phyloP scores from a whole-genome alignment of 176 grass and related monocot genomes.

The Bromus sterilis region DNA sequence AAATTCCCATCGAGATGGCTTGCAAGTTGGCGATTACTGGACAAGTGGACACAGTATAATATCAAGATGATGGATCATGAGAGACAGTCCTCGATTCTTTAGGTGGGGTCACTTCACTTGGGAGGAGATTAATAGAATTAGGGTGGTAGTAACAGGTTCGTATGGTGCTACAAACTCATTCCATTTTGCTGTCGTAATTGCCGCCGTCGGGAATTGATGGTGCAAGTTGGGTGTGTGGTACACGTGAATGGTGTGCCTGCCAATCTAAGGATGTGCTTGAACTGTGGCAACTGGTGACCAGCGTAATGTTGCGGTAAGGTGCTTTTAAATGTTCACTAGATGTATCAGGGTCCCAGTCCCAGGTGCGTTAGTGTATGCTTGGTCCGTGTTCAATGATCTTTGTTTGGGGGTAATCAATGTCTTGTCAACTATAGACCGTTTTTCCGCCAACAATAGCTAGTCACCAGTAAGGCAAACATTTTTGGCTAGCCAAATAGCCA shows the following conservation, averaged over 20 bases:
- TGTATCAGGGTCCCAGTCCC: not conserved
- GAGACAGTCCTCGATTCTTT: conserved; percentile 1
- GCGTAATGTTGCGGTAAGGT: not conserved
- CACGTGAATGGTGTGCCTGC: not conserved
- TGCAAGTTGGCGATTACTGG: conserved; percentile 11
- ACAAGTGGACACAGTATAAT: conserved; percentile 14
- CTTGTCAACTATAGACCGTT: not conserved
- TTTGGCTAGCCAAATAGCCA: no score
- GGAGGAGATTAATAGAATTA: conserved; percentile 23
- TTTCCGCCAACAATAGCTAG: not conserved
- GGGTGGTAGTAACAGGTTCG: conserved; percentile 12
- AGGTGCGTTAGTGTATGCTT: not conserved
- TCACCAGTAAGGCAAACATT: not conserved
- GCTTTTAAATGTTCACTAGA: not conserved
- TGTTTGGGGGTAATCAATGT: not conserved
- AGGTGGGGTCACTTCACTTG: not conserved
- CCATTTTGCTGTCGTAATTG: conserved; percentile 16
- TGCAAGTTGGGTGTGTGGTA: not conserved
- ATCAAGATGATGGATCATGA: not conserved
- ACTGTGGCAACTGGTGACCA: not conserved
- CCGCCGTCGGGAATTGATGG: not conserved
- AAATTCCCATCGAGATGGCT: not conserved
- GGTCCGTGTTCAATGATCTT: not conserved
- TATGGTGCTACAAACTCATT: conserved; percentile 36
- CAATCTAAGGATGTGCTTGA: not conserved